Conservation (phyloP, 139 green algal genomes). For the Ettlia oleoabundans region DNA sequence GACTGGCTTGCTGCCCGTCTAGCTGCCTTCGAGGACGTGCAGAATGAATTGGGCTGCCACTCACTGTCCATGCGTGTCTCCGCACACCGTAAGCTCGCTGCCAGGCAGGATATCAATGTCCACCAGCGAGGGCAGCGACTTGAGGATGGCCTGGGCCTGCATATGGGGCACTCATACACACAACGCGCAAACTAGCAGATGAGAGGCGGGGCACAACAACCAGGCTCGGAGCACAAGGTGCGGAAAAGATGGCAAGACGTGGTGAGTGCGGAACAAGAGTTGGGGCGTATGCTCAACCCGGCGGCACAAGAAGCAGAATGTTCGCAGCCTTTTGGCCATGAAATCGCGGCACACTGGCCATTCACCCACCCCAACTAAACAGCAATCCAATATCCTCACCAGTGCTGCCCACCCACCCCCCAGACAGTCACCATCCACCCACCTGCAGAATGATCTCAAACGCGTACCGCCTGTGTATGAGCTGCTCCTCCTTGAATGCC, state of each 20-base stretch:
- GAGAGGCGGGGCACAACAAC: constrained; percentile 1
- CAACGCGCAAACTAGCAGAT: too few relatives aligned
- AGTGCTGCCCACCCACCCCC: background rate
- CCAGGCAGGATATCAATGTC: constrained; percentile 69
- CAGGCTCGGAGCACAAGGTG: too few relatives aligned
- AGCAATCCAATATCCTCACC: background rate
- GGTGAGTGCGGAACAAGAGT: background rate
- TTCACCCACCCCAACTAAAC: background rate
- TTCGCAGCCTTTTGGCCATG: too few relatives aligned
- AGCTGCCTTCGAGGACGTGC: too few relatives aligned
- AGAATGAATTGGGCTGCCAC: too few relatives aligned
- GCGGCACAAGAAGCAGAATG: too few relatives aligned
- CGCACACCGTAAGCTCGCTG: constrained; percentile 87
- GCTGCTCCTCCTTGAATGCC: constrained; percentile 86
- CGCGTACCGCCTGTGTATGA: constrained; percentile 79
- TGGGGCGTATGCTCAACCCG: background rate
- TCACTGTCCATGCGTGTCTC: constrained; percentile 78
- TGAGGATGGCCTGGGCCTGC: constrained; percentile 58
- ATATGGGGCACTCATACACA: constrained; percentile 49
- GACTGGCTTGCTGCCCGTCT: too few relatives aligned
- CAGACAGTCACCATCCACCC: background rate
- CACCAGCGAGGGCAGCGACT: constrained; percentile 74
- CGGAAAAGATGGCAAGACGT: too few relatives aligned
- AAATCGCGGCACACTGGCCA: too few relatives aligned
- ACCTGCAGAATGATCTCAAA: constrained; percentile 72